Evolutionary conservation across 2,329 filamentous ascomycete species (phyloP), one percentile per base, ranked within the genome.

Genomic region (Fulvia fulva): DNA sequence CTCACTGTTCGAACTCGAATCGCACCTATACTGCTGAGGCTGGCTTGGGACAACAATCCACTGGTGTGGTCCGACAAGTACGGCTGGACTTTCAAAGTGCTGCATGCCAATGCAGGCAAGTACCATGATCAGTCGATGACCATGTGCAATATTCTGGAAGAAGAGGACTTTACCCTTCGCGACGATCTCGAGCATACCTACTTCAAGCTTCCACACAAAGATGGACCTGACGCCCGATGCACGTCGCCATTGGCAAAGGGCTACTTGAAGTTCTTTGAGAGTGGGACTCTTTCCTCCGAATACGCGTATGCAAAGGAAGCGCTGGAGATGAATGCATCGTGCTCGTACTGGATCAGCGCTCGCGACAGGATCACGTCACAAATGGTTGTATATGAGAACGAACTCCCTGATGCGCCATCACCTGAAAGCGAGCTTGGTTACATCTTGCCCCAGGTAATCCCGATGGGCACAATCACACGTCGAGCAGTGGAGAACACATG

Each of bases 271-370:
- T 97, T 95, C 72, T 97, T 99, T 68, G 94, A 99, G 68, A 89
- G 89, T 34, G 93, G 91, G 0, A 90, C 83, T 0, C 78, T 99
- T 2, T 90, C 90, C 0, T 97, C 93, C 0, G 88, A 96, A 72
- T 97, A 88, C 68, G 73, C 86, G 0, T 93, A 97, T 68, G 94
- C 94, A 0, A 97, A 95, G 70, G 91, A 96, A 72, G 94, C 95
- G 0, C 78, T 99, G 45, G 89, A 97, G 67, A 99, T 99, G 94
- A 99, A 99, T 67, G 91, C 94, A 0, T 96, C 91, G 0, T 99
- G 95, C 72, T 97, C 93, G 0, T 99, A 99, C 75, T 99, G 95
- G 94, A 97, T 99, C 67, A 96, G 91, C 68, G 92, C 94, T 16
- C 84, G 94, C 61, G 91, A 96, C 70, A 82, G 94, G 51, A 99